Evolutionary conservation across 768 basidiomycete species (phyloP).

Genomic region (Podaxis pistillaris): DNA sequence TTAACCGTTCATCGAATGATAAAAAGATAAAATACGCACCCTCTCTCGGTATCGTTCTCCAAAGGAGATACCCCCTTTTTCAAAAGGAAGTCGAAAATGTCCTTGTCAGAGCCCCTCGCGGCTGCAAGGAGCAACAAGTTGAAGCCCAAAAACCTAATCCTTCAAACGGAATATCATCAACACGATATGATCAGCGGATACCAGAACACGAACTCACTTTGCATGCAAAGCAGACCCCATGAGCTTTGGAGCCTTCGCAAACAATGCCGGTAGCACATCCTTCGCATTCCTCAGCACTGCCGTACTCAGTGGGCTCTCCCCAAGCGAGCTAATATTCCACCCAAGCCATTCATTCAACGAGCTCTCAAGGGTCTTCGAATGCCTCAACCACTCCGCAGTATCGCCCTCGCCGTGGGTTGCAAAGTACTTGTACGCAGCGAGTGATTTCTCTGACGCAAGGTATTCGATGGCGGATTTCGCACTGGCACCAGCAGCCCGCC

Average conservation of each 20-base stretch:
- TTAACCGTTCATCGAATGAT: not conserved
- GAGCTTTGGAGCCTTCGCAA: conserved; percentile 38
- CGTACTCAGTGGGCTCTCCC: conserved; percentile 52
- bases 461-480: conserved; percentile 43
- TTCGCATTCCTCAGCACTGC: conserved; percentile 37
- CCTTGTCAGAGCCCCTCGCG: conserved; percentile 22
- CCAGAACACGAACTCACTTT: conserved; percentile 31
- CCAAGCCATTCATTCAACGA: conserved; percentile 50
- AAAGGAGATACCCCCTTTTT: conserved; percentile 42
- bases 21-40: conserved; percentile 31
- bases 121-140: conserved; percentile 47
- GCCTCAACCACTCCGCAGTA: conserved; percentile 40
- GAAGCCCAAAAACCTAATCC: conserved; percentile 42
- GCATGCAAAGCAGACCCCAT: conserved; percentile 41
- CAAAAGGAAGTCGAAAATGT: conserved; percentile 50
- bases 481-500: conserved; percentile 37
- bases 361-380: conserved; percentile 36
- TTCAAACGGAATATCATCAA: conserved; percentile 6
- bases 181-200: not conserved
- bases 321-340: conserved; percentile 42
- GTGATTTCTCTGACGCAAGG: conserved; percentile 42
- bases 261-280: conserved; percentile 43
- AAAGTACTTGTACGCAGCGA: conserved; percentile 52
- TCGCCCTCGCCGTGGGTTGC: conserved; percentile 39
- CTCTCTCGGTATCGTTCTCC: conserved; percentile 37